These are phyloP conservation scores for Lentinula guzmanii DNA, from an alignment of 768 basidiomycete genomes.

Conservation along the genomic window DNA sequence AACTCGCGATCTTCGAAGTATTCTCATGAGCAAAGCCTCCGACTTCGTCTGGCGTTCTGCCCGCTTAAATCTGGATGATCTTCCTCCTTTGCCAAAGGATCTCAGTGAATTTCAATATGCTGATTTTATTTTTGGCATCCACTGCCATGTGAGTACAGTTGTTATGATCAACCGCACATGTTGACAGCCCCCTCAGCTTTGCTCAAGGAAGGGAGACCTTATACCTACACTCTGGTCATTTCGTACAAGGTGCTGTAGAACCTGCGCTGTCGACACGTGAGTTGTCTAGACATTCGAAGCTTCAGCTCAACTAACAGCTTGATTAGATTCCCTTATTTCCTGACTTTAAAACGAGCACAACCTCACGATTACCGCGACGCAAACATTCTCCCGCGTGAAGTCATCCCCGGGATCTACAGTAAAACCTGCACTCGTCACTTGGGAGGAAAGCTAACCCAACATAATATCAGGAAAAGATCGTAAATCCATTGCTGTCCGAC, in stretches of 20 bases:
- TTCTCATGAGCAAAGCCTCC: conserved; percentile 42
- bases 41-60: conserved; percentile 43
- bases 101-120: conserved; percentile 46
- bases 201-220: conserved; percentile 22
- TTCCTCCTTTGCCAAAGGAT: conserved; percentile 42
- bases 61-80: conserved; percentile 30
- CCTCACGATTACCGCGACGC: neutral
- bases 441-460: neutral
- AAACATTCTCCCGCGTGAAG: neutral
- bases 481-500: neutral
- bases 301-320: too few relatives aligned
- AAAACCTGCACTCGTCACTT: too few relatives aligned
- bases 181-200: conserved; percentile 19
- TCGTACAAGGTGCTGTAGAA: conserved; percentile 25
- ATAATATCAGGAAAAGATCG: neutral
- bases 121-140: conserved; percentile 44
- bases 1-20: conserved; percentile 38
- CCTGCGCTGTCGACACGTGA: conserved; percentile 11
- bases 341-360: neutral
- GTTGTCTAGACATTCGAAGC: neutral
- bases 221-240: conserved; percentile 23
- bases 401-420: neutral
- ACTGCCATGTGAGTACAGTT: conserved; percentile 39
- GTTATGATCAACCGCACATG: neutral
- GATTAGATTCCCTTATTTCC: neutral